Conservation (phyloP, 306 rosid genomes). For the Carpinus fangiana region DNA sequence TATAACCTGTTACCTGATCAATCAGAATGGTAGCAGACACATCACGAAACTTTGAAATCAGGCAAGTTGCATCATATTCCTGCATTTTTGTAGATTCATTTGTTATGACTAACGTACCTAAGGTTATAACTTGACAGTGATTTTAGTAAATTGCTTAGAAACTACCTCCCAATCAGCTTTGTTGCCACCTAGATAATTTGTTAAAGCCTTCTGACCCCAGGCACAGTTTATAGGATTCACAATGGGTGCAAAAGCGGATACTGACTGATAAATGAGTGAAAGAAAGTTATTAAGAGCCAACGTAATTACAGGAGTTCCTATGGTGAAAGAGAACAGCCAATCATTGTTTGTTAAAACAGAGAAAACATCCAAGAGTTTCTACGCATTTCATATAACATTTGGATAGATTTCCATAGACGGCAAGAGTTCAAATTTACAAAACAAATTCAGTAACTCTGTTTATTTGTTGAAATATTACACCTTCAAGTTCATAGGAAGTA, state of each 20-base stretch:
- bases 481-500: slow-evolving; percentile 9
- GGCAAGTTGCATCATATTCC: slow-evolving; percentile 86
- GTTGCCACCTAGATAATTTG: slow-evolving; percentile 78
- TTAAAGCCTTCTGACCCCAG: slow-evolving; percentile 93
- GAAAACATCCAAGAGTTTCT: neutral
- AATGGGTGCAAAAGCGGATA: slow-evolving; percentile 83
- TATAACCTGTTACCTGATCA: slow-evolving; percentile 67
- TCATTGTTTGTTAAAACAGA: neutral
- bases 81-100: slow-evolving; percentile 40
- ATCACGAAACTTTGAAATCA: slow-evolving; percentile 50
- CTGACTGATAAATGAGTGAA: slow-evolving; percentile 56
- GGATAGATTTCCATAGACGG: neutral
- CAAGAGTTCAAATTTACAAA: neutral
- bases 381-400: neutral
- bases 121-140: neutral
- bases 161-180: slow-evolving; percentile 89
- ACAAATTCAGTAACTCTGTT: neutral
- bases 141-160: slow-evolving; percentile 13
- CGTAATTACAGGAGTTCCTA: neutral
- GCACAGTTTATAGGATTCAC: slow-evolving; percentile 80
- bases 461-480: neutral
- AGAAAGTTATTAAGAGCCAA: neutral
- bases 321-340: neutral
- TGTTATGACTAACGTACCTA: slow-evolving; percentile 16
- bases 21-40: slow-evolving; percentile 72